These are phyloP conservation scores for Solanum phureja DNA, from an alignment of 257 asterid species.

Conservation along the genomic window DNA sequence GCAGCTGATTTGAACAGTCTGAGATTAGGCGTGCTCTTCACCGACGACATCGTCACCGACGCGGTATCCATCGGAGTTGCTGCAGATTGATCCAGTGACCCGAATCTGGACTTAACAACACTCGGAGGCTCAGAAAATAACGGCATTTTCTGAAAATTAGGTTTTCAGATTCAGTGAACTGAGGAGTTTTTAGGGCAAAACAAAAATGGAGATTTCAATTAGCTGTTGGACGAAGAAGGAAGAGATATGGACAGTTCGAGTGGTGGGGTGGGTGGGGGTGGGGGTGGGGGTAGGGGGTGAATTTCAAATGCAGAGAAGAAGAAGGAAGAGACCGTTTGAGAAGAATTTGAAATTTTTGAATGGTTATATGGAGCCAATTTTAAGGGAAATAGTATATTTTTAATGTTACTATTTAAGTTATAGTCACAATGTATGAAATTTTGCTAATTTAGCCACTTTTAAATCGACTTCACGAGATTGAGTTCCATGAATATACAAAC, in stretches of 20 bases:
- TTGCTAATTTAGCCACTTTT: neutral
- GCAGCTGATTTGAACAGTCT: constrained; percentile 29
- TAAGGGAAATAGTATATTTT: neutral
- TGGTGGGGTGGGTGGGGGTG: neutral
- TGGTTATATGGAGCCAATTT: neutral
- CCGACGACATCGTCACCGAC: constrained; percentile 12
- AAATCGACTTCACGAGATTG: neutral
- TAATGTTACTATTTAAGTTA: neutral
- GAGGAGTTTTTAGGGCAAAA: neutral
- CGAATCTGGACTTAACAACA: constrained; percentile 52
- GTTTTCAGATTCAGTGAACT: neutral
- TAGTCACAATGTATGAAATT: neutral
- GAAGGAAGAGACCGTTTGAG: neutral
- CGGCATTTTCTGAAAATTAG: constrained; percentile 29
- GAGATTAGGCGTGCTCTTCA: constrained; percentile 62
- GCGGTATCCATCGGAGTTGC: constrained; percentile 18
- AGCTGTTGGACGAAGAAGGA: neutral
- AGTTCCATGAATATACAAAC: neutral
- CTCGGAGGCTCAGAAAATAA: constrained; percentile 43
- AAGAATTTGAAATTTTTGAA: constrained; percentile 6
- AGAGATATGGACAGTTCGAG: neutral
- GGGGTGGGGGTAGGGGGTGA: neutral
- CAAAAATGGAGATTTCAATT: neutral
- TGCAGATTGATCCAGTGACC: constrained; percentile 25
- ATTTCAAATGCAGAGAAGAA: neutral